These are phyloP conservation scores for Russula dissimulans DNA, from an alignment of 768 basidiomycete species.

Conservation along the genomic window DNA sequence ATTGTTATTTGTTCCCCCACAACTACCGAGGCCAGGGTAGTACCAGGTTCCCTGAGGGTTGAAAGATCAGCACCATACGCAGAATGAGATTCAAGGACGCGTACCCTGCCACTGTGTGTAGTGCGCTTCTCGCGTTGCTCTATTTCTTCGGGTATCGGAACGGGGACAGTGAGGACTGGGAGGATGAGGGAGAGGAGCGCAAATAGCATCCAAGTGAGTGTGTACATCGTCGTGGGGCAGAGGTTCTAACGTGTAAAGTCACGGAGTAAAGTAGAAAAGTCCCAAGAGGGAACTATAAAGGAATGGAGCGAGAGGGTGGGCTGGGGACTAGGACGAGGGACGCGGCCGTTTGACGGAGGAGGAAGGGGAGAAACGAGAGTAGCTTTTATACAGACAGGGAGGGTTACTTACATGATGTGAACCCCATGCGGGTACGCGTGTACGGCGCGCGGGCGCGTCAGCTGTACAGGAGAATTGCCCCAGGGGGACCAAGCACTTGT, in stretches of 20 bases:
- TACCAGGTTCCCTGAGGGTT: conserved; percentile 16
- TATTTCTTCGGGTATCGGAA: conserved; percentile 29
- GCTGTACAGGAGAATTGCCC: conserved; percentile 13
- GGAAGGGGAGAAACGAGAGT: background rate
- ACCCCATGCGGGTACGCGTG: conserved; percentile 6
- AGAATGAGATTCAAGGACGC: conserved; percentile 20
- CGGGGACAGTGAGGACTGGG: conserved; percentile 37
- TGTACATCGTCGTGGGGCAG: conserved; percentile 35
- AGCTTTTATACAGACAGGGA: conserved; percentile 13
- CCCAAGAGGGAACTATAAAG: background rate
- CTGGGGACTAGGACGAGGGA: conserved; percentile 20
- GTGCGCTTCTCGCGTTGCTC: conserved; percentile 40
- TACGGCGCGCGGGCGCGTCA: conserved; percentile 11
- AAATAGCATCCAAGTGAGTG: conserved; percentile 29
- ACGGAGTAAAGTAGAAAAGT: background rate
- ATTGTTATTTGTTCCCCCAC: conserved; percentile 2
- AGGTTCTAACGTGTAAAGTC: background rate
- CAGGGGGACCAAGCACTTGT: conserved; percentile 8
- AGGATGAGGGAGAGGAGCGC: conserved; percentile 37
- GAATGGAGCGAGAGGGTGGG: conserved; percentile 5
- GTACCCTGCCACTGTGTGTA: conserved; percentile 48
- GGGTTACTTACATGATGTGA: conserved; percentile 14
- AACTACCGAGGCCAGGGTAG: conserved; percentile 11
- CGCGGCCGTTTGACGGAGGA: conserved; percentile 18
- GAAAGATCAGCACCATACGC: background rate